Evolutionary conservation across 2,329 filamentous ascomycete genomes (phyloP).

Genomic region (Nigrograna mackinnonii): DNA sequence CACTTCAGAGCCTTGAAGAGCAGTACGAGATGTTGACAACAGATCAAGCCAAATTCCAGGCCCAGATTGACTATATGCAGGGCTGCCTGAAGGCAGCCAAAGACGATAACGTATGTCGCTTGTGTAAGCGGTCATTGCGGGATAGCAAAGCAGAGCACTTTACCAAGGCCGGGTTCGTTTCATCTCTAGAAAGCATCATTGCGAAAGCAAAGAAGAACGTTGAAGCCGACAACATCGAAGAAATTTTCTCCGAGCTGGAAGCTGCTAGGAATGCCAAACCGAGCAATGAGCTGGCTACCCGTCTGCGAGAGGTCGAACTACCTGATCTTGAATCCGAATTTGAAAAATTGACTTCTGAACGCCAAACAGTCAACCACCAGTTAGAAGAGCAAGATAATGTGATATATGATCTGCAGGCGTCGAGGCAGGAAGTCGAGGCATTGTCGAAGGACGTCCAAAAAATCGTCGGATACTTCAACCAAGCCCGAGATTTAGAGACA

Average conservation of each 20-base stretch:
- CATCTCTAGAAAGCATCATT: conserved; percentile 65
- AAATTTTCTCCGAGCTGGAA: conserved; percentile 63
- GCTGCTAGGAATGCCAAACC: conserved; percentile 59
- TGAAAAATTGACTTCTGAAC: conserved; percentile 50
- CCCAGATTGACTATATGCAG: conserved; percentile 71
- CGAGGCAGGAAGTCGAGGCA: conserved; percentile 73
- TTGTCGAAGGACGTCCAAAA: conserved; percentile 75
- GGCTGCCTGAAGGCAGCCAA: conserved; percentile 69
- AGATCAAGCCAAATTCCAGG: conserved; percentile 70
- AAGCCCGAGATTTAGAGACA: conserved; percentile 70
- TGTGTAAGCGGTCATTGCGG: conserved; percentile 74
- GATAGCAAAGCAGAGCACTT: conserved; percentile 59
- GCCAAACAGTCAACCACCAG: conserved; percentile 42
- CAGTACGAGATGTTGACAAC: conserved; percentile 58
- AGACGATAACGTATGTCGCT: conserved; percentile 71
- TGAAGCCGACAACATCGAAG: conserved; percentile 61
- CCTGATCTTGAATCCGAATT: conserved; percentile 69
- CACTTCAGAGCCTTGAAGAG: conserved; percentile 55
- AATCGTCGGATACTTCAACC: conserved; percentile 72
- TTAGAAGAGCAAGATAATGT: conserved; percentile 67
- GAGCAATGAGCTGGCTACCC: conserved; percentile 74
- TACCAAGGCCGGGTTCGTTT: conserved; percentile 58
- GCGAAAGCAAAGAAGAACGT: conserved; percentile 57
- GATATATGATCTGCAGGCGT: conserved; percentile 65
- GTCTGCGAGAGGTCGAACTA: conserved; percentile 70